A percentile compares a stretch with the other conserved stretches of the same genome.
Evolutionary conservation across 345 rosid genomes (phyloP).

Genomic region (Theobroma cacao): DNA sequence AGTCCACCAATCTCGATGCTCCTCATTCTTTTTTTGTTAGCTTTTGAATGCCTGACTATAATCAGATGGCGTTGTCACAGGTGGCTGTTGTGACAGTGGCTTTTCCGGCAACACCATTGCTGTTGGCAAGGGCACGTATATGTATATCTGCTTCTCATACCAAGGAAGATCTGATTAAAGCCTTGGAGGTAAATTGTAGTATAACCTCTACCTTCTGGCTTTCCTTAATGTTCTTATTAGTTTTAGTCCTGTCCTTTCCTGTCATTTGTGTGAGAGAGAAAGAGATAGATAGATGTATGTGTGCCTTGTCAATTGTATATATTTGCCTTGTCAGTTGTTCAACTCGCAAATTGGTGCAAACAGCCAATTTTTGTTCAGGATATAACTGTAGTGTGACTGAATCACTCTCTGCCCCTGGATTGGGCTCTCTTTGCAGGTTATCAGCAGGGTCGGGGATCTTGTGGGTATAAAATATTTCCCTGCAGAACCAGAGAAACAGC

Average conservation of each 20-base stretch:
- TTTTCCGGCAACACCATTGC: constrained; percentile 48
- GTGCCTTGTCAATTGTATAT: no score
- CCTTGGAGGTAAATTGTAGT: constrained; percentile 41
- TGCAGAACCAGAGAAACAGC: constrained; percentile 49
- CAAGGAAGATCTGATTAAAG: constrained; percentile 48
- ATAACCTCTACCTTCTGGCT: neutral
- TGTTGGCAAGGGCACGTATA: constrained; percentile 60
- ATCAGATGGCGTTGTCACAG: constrained; percentile 19
- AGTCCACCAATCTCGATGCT: constrained; percentile 1
- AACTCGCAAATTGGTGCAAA: no score
- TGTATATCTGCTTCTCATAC: constrained; percentile 61
- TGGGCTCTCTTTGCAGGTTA: constrained; percentile 34
- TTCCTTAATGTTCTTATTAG: neutral
- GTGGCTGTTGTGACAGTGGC: constrained; percentile 43
- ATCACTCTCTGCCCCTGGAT: no score
- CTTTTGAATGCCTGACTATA: neutral
- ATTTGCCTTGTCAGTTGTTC: neutral
- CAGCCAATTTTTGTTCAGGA: no score
- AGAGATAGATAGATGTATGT: neutral
- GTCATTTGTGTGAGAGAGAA: no score
- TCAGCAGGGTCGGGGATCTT: constrained; percentile 58
- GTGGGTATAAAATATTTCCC: constrained; percentile 73
- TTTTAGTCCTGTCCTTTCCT: no score
- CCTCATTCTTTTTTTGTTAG: neutral
- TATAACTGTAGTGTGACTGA: no score